phyloP scores from a whole-genome alignment of 176 grass and related monocot species.

The Musa beccarii region DNA sequence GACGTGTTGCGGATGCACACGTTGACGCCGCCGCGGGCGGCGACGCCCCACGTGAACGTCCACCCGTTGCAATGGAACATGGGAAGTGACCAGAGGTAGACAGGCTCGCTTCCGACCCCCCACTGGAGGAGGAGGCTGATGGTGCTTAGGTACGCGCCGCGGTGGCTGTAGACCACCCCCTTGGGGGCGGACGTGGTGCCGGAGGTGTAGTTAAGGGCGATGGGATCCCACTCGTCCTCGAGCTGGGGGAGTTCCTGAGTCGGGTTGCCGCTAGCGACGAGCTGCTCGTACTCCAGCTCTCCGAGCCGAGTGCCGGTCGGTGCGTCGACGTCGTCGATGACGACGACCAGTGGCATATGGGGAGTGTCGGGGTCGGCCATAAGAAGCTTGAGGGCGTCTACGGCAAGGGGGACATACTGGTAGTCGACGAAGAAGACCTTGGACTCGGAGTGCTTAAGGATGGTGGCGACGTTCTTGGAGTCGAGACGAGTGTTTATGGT shows the following conservation, averaged over 20 bases:
- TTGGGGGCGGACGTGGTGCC: slow-evolving; percentile 47
- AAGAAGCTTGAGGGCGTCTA: slow-evolving; percentile 1
- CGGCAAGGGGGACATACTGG: not conserved
- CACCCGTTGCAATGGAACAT: slow-evolving; percentile 90
- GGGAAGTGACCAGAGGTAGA: slow-evolving; percentile 75
- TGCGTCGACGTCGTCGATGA: slow-evolving; percentile 1
- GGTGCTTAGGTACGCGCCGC: slow-evolving; percentile 50
- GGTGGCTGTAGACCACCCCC: slow-evolving; percentile 67
- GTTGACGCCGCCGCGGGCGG: slow-evolving; percentile 56
- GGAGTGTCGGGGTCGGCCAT: not conserved
- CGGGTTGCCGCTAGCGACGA: not conserved
- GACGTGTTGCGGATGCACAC: slow-evolving; percentile 48
- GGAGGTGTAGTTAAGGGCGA: slow-evolving; percentile 57
- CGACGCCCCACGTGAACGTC: slow-evolving; percentile 71
- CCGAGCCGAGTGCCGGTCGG: not conserved
- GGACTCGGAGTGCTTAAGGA: slow-evolving; percentile 11
- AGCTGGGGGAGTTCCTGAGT: not conserved
- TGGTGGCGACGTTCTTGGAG: not conserved
- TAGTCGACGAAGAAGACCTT: slow-evolving; percentile 14
- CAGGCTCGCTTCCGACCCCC: slow-evolving; percentile 40
- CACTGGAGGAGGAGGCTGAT: slow-evolving; percentile 45
- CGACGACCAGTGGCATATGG: not conserved
- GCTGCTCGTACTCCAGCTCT: slow-evolving; percentile 3
- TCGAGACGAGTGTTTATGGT: slow-evolving; percentile 18
- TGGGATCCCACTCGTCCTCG: slow-evolving; percentile 50